Evolutionary conservation across 2,329 filamentous ascomycete species (phyloP), one percentile per base, ranked within the genome.

Genomic region (Aspergillus caelatus): DNA sequence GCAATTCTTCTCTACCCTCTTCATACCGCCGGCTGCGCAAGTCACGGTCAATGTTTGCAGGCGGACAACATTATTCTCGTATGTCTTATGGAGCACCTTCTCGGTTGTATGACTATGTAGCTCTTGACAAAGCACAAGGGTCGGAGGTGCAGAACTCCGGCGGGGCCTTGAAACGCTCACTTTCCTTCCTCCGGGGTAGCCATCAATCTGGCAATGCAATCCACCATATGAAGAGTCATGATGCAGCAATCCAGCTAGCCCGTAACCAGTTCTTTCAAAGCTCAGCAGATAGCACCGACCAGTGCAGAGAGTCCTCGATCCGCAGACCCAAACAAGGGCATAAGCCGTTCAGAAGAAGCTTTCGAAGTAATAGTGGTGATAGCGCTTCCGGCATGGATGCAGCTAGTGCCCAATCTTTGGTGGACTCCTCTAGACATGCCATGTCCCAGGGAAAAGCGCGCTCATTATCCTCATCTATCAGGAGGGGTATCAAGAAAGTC

Each of bases 31-130:
- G 75, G 57, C 73, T 83, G 34, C 79, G 79, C 36, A 83, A 80
- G 65, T 75, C 81, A 9, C 80, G 77, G 62, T 84, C 82, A n/a
- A 80, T 83, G 80, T 81, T 82, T 60, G 76, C 76, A 8, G 77
- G 80, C 2, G 72, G 76, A 57, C 76, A 74, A 39, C 72, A 75
- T 36, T 64, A 73, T 19, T 70, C 74, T 5, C 70, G 69, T 26
- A 57, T 63, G 6, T 19, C 64, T 28, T 64, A 71, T 56, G 68
- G 64, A 36, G 41, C 61, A 4, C 58, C 67, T 8, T 57, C 67
- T 23, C 56, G 65, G 2, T 56, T 43, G 12, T 62, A 62, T 58
- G 53, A 61, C 48, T 61, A 62, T 60, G 59, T 32, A 36, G 43
- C 59, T n/a, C 11, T 45, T 58, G 41, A 52, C n/a, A 46, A 55